Evolutionary conservation across 106 monocot species (phyloP).

Genomic region (Dioscorea dumetorum): DNA sequence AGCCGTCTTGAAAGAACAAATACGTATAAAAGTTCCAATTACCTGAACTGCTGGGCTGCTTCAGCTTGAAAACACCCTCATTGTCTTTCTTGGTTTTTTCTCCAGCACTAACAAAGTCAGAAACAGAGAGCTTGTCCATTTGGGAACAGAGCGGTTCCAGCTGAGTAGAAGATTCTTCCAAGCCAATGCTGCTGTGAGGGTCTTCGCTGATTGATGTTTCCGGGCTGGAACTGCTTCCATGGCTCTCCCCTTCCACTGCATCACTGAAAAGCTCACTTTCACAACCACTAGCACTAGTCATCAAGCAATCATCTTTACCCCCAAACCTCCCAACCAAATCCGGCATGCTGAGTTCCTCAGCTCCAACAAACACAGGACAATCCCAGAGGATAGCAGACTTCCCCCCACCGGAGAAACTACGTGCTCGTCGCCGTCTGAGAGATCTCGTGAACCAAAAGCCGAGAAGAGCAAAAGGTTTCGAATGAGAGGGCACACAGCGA

Average conservation of each 20-base stretch:
- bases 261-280: slow-evolving; percentile 34
- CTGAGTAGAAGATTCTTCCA: slow-evolving; percentile 8
- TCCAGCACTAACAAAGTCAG: not conserved
- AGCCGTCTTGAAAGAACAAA: no score
- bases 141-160: slow-evolving; percentile 4
- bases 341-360: slow-evolving; percentile 20
- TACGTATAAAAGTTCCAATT: not conserved
- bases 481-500: not conserved
- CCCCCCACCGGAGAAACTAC: not conserved
- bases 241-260: slow-evolving; percentile 25
- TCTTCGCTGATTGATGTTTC: slow-evolving; percentile 19
- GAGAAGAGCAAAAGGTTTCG: not conserved
- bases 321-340: not conserved
- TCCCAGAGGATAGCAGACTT: slow-evolving; percentile 3
- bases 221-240: slow-evolving; percentile 32
- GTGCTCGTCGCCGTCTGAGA: not conserved
- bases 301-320: not conserved
- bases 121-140: not conserved
- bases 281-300: not conserved
- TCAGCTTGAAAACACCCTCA: not conserved
- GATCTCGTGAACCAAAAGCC: slow-evolving; percentile 11
- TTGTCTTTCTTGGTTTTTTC: not conserved
- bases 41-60: not conserved
- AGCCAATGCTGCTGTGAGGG: not conserved
- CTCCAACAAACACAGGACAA: slow-evolving; percentile 20